Conservation (phyloP, 2,329 filamentous ascomycete species). For the Fusarium sp. region DNA sequence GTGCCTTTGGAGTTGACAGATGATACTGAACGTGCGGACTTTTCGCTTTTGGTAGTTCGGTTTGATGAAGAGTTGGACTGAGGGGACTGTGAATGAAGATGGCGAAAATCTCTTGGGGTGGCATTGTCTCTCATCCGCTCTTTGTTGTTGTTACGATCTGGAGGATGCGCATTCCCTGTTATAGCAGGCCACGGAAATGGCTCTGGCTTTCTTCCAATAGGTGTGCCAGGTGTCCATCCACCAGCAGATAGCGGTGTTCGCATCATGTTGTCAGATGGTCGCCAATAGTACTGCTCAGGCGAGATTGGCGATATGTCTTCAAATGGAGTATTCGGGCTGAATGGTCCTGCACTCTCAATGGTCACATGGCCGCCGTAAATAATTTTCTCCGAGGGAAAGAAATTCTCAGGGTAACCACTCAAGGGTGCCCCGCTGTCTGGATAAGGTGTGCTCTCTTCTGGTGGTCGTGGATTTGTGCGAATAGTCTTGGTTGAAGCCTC, state of each 20-base stretch:
- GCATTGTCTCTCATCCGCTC: background rate
- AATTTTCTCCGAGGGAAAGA: slow-evolving; percentile 5
- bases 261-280: slow-evolving; percentile 18
- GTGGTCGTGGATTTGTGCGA: slow-evolving; percentile 42
- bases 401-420: slow-evolving; percentile 36
- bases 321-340: slow-evolving; percentile 35
- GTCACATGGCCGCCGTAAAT: slow-evolving; percentile 38
- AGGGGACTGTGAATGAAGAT: background rate
- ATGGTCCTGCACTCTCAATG: slow-evolving; percentile 2
- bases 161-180: background rate
- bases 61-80: slow-evolving; percentile 11
- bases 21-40: background rate
- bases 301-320: slow-evolving; percentile 33
- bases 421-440: slow-evolving; percentile 34
- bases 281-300: slow-evolving; percentile 33
- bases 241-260: slow-evolving; percentile 19
- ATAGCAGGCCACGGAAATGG: slow-evolving; percentile 37
- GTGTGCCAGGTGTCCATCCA: slow-evolving; percentile 15
- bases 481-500: slow-evolving; percentile 37
- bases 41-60: background rate
- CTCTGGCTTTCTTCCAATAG: slow-evolving; percentile 29
- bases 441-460: slow-evolving; percentile 47
- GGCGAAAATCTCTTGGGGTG: background rate
- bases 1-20: background rate
- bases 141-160: background rate